Base-by-base conservation (phyloP, 2,329 filamentous ascomycete species). In the Xenosphaeropsis pyriputrescens region DNA sequence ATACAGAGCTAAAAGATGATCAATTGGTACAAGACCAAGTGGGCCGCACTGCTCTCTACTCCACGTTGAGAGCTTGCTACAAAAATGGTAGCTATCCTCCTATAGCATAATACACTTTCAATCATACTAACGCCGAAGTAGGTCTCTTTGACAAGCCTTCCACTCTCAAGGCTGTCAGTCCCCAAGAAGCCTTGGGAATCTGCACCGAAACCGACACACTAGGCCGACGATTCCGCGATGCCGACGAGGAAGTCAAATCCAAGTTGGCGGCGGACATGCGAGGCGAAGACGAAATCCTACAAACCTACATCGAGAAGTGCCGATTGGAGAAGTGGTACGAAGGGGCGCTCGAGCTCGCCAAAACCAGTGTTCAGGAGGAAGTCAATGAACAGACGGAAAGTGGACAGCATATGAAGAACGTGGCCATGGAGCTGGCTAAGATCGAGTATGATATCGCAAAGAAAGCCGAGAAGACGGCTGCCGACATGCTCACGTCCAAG, bases 1-100 rank as follows among this genome's bases (percentile, higher is more conserved):
- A 84, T 46, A 89, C 82, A 1, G 74, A 79, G 35, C 67, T 79
- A 41, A 80, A 83, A 53, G 74, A 75, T 40, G 86, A 93, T 50
- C 60, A 64, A 3, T 70, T 82, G 43, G 71, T 85, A 18, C 64
- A 76, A 38, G 65, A 70, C 18, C 63, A 72, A 14, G 59, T 93
- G 18, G 63, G 64, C 22, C 60, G 68, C 40, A 93, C 85, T 4
- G 67, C 77, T 18, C 64, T 85, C 5, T 88, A 77, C 52, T 65
- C 64, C 47, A 79, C 84, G 34, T 63, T 85, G 38, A 69, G 66
- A 42, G 66, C 72, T 35, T 73, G 83, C 47, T 67, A 78, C 45
- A 67, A 70, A 44, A 67, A 72, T 45, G 69, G 82, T 85, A 68
- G 69, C 67, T 65, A 34, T 44, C 14, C 43, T 32, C n/a, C 36